Evolutionary conservation across 2,329 filamentous ascomycete species (phyloP), one percentile per base, ranked within the genome.

Genomic region (Talaromyces piceae): DNA sequence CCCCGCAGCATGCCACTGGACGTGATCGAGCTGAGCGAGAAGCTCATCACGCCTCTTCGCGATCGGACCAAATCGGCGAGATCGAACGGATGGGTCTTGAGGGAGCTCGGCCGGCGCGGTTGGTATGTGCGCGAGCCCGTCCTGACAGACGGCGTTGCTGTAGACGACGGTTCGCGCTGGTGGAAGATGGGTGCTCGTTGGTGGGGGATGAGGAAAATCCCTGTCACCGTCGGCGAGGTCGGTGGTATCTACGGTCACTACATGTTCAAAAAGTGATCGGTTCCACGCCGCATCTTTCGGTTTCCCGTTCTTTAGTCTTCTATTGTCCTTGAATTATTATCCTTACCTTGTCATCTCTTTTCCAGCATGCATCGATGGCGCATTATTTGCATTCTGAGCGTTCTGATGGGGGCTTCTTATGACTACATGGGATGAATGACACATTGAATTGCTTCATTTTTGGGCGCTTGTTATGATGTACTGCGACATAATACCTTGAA

Each of bases 141-240:
- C 4, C 67, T 56, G 59, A 73, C 63, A 13, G 41, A 41, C 26
- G 56, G 58, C 46, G 58, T 58, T 50, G 54, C 53, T 26, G 47
- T 59, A 1, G 81, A 86, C 63, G 78, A 83, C 58, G 82, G 82
- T 1, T 67, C 73, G 44, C 74, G 83, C 27, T 71, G 73, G 61
- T 93, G 88, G 88, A 93, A 93, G 74, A 86, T 89, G 84, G 88
- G 88, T 27, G 87, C 87, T 45, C 80, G 82, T 59, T 87, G 83
- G 72, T 91, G 88, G 88, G 88, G 88, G 31, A 90, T 90, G 82
- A 79, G 86, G 56, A 93, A 82, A 65, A 68, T 80, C 23, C 77
- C 78, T 2, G 74, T 81, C 55, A 76, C 74, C 12, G 68, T 74
- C 30, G 74, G 76, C 7, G 78, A 81, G 52, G 77, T 81, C 5